Conservation (phyloP, 805 yeast genomes). For the Candida sithepensis region DNA sequence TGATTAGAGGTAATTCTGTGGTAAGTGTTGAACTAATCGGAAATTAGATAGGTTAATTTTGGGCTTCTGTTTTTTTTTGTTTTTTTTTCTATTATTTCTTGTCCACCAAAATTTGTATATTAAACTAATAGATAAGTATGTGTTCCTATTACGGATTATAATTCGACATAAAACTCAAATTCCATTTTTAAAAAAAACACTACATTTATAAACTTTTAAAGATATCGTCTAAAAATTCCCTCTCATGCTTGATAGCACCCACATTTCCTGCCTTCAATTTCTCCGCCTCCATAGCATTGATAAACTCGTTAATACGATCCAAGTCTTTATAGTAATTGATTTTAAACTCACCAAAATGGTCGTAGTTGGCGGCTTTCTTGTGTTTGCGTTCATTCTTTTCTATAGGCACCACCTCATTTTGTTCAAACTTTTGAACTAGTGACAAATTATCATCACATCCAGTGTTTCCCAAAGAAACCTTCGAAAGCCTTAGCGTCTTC, state of each 20-base stretch:
- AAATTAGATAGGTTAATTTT: no score
- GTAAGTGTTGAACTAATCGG: conserved; percentile 44
- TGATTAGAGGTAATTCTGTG: conserved; percentile 51
- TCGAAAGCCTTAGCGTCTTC: conserved; percentile 1
- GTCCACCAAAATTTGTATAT: not conserved
- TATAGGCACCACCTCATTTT: not conserved
- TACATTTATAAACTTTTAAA: conserved; percentile 5
- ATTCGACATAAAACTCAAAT: no score
- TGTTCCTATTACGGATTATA: no score
- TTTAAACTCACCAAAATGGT: conserved; percentile 18
- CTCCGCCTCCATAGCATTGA: conserved; percentile 8
- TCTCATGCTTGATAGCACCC: not conserved
- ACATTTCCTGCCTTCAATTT: not conserved
- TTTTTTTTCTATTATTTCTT: not conserved
- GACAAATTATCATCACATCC: conserved; percentile 5
- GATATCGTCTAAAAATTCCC: conserved; percentile 5
- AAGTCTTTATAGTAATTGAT: conserved; percentile 17
- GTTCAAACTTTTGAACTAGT: conserved; percentile 9
- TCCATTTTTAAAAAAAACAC: no score
- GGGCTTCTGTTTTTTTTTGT: not conserved
- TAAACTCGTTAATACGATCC: conserved; percentile 9
- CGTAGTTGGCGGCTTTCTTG: no score
- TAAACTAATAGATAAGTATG: not conserved
- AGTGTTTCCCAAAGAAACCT: not conserved
- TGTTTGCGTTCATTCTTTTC: not conserved